phyloP scores from a whole-genome alignment of 305 asterid species.

The Fraxinus sp. region DNA sequence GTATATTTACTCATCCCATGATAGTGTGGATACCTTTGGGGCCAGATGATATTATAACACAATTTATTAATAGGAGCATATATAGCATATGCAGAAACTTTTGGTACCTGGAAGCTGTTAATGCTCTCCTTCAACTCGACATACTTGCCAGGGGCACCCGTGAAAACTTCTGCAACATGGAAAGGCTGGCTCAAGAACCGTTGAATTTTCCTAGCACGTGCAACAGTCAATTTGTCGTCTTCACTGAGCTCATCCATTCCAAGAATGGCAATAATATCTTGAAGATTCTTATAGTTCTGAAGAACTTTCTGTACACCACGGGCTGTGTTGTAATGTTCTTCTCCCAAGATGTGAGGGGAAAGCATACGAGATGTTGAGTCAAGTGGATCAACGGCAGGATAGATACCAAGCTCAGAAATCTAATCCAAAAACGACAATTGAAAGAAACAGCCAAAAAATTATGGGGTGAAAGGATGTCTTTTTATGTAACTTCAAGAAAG shows the following conservation, averaged over 20 bases:
- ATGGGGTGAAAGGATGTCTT: not conserved
- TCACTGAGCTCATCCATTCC: slow-evolving; percentile 99
- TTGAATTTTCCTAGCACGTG: slow-evolving; percentile 92
- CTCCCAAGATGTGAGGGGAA: slow-evolving; percentile 94
- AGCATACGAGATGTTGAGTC: slow-evolving; percentile 99
- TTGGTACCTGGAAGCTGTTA: slow-evolving; percentile 80
- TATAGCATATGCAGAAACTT: not conserved
- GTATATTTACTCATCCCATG: not conserved
- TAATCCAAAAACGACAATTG: slow-evolving; percentile 25
- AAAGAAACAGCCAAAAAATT: slow-evolving; percentile 24
- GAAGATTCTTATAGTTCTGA: slow-evolving; percentile 94
- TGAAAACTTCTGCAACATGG: slow-evolving; percentile 98
- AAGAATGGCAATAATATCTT: slow-evolving; percentile 93
- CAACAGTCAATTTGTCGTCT: slow-evolving; percentile 92
- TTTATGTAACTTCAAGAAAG: not conserved
- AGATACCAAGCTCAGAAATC: slow-evolving; percentile 97
- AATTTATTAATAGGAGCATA: not conserved
- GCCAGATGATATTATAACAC: not conserved
- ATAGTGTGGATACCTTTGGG: not conserved
- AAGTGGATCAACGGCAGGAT: slow-evolving; percentile 95
- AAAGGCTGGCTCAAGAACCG: slow-evolving; percentile 93
- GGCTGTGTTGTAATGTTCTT: slow-evolving; percentile 88
- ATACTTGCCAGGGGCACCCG: slow-evolving; percentile 94
- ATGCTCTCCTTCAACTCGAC: slow-evolving; percentile 95
- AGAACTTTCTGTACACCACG: slow-evolving; percentile 97